A percentile compares a stretch with the other conserved stretches of the same genome.
Conservation (phyloP, 208 protist species). For the Crithidia sp. region DNA sequence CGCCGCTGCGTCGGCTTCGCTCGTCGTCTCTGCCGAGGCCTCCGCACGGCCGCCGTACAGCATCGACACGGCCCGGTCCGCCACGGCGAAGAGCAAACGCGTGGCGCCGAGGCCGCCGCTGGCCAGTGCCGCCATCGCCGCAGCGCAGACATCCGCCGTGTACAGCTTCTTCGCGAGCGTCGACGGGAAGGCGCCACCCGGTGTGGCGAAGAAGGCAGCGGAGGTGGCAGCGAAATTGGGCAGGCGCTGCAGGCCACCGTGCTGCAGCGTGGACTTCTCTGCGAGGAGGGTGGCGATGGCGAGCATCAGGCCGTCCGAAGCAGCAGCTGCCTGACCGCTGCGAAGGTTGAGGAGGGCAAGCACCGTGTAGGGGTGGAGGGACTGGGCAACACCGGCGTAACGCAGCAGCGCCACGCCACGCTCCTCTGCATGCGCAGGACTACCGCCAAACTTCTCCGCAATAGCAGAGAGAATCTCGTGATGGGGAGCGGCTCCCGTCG, state of each 20-base stretch:
- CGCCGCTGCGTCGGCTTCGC: constrained; percentile 12
- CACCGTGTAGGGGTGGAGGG: constrained; percentile 72
- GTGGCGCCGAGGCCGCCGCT: constrained; percentile 63
- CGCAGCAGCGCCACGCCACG: constrained; percentile 40
- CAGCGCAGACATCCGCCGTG: constrained; percentile 44
- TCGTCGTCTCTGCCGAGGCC: background rate
- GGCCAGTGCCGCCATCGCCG: constrained; percentile 51
- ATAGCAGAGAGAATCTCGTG: constrained; percentile 26
- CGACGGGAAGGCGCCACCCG: background rate
- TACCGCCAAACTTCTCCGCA: constrained; percentile 9
- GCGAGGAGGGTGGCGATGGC: constrained; percentile 49
- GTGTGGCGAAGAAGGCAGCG: constrained; percentile 26
- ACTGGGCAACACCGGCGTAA: constrained; percentile 65
- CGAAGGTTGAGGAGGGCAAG: constrained; percentile 36
- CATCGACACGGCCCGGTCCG: constrained; percentile 45
- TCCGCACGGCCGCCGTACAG: constrained; percentile 39
- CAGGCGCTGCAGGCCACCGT: constrained; percentile 48
- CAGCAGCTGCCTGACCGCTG: background rate
- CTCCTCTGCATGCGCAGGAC: background rate
- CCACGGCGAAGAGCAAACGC: constrained; percentile 54
- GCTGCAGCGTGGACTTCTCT: constrained; percentile 44
- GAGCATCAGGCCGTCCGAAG: constrained; percentile 25
- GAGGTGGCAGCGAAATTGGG: constrained; percentile 26
- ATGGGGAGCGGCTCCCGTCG: background rate
- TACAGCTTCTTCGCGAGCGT: constrained; percentile 45